A percentile compares a stretch with the other conserved stretches of the same genome.
Evolutionary conservation across 352 stramenopile genomes (phyloP).

Genomic region (Phytophthora kernoviae): DNA sequence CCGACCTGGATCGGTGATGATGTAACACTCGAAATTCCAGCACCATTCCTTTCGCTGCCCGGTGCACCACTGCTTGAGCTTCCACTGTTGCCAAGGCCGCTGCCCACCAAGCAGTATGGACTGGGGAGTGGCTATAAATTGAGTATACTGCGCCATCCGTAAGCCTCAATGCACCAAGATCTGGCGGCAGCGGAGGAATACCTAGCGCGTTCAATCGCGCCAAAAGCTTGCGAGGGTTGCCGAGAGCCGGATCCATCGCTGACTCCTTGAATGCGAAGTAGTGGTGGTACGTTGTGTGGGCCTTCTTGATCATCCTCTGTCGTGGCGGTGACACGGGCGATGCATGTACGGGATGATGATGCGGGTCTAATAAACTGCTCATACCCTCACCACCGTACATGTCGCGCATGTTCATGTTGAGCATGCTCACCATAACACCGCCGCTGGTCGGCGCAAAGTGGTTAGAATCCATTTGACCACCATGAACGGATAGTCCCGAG

Average conservation of each 20-base stretch:
- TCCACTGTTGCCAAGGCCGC: slow-evolving; percentile 11
- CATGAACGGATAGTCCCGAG: slow-evolving; percentile 25
- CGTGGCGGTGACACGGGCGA: slow-evolving; percentile 63
- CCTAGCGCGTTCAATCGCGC: slow-evolving; percentile 91
- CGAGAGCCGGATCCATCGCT: slow-evolving; percentile 80
- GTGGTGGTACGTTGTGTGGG: slow-evolving; percentile 67
- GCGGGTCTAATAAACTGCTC: slow-evolving; percentile 58
- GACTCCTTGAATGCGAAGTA: slow-evolving; percentile 83
- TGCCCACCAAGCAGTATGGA: slow-evolving; percentile 52
- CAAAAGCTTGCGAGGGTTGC: slow-evolving; percentile 85
- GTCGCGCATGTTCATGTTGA: slow-evolving; percentile 83
- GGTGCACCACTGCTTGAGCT: slow-evolving; percentile 18
- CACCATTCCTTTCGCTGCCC: slow-evolving; percentile 38
- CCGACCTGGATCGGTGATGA: slow-evolving; percentile 33
- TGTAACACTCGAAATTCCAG: slow-evolving; percentile 22
- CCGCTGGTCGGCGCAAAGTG: slow-evolving; percentile 61
- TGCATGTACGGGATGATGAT: slow-evolving; percentile 38
- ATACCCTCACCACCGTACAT: slow-evolving; percentile 78
- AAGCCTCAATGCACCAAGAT: slow-evolving; percentile 86
- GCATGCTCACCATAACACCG: slow-evolving; percentile 75
- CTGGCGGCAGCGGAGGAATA: slow-evolving; percentile 91
- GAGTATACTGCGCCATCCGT: slow-evolving; percentile 69
- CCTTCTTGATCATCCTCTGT: slow-evolving; percentile 67
- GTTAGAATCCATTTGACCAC: slow-evolving; percentile 58
- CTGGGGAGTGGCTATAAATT: slow-evolving; percentile 81